phyloP scores from a whole-genome alignment of 129 eudicot genomes.

The Artemisia tridentata region DNA sequence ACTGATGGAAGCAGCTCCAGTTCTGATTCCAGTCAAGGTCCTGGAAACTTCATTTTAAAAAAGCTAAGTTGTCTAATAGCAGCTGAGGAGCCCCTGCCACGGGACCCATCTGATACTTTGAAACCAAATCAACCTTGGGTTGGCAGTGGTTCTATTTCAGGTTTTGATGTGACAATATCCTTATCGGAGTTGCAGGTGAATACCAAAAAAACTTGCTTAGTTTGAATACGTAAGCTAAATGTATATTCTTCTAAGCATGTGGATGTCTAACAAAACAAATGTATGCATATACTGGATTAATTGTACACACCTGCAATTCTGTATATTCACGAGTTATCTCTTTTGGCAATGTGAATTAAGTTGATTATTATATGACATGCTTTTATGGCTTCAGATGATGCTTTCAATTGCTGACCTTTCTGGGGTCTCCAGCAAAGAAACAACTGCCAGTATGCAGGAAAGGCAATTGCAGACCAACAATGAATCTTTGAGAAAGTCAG shows the following conservation, averaged over 20 bases:
- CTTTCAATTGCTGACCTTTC: constrained; percentile 63
- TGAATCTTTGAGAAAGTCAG: constrained; percentile 56
- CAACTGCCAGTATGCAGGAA: constrained; percentile 30
- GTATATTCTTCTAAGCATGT: neutral
- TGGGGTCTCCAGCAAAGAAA: constrained; percentile 40
- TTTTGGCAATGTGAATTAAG: neutral
- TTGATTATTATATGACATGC: constrained; percentile 22
- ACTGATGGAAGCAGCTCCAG: constrained; percentile 47
- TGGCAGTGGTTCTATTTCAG: constrained; percentile 81
- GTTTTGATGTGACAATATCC: constrained; percentile 74
- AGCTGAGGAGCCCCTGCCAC: constrained; percentile 52
- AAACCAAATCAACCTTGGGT: constrained; percentile 50
- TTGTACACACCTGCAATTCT: constrained; percentile 5
- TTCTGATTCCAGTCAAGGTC: constrained; percentile 35
- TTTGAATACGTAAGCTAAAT: constrained; percentile 6
- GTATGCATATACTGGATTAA: constrained; percentile 1
- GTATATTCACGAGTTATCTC: neutral
- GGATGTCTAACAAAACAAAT: constrained; percentile 6
- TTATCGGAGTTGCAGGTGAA: constrained; percentile 75
- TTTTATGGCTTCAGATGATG: constrained; percentile 63
- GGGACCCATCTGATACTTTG: constrained; percentile 17
- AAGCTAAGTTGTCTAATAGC: constrained; percentile 46
- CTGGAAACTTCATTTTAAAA: constrained; percentile 60
- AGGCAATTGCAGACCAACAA: constrained; percentile 39
- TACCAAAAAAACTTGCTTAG: neutral